Percentiles rank a stretch among this genome's conserved stretches.
phyloP scores from a whole-genome alignment of 345 rosid species.

The Arabis alpina region DNA sequence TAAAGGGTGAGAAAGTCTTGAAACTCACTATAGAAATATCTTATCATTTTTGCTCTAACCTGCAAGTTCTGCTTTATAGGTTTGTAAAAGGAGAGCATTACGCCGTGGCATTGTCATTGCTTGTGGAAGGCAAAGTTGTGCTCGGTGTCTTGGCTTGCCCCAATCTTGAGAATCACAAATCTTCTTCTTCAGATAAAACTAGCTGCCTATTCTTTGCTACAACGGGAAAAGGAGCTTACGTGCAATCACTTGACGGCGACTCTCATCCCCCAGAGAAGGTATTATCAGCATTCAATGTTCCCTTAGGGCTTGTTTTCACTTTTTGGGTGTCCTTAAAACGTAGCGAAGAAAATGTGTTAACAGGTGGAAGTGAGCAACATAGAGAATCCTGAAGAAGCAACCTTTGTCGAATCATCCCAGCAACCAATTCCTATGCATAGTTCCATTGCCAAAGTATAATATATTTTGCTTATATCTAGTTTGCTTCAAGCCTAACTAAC shows the following conservation, averaged over 20 bases:
- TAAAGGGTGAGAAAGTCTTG: constrained; percentile 64
- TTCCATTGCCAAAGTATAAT: constrained; percentile 60
- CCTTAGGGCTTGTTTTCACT: neutral
- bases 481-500: neutral
- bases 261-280: constrained; percentile 62
- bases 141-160: constrained; percentile 89
- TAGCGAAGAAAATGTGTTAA: neutral
- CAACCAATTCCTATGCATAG: constrained; percentile 70
- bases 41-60: neutral
- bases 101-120: constrained; percentile 79
- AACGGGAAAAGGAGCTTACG: constrained; percentile 72
- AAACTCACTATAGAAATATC: neutral
- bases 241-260: constrained; percentile 62
- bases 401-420: constrained; percentile 82
- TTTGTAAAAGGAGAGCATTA: constrained; percentile 85
- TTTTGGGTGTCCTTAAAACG: neutral
- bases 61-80: constrained; percentile 41
- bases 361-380: constrained; percentile 72
- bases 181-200: constrained; percentile 43
- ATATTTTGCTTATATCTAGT: constrained; percentile 11
- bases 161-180: constrained; percentile 51
- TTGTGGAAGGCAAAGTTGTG: constrained; percentile 84
- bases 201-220: constrained; percentile 81
- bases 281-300: neutral
- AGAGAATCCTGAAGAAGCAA: constrained; percentile 76